phyloP scores from a whole-genome alignment of 2,329 filamentous ascomycete species.

The Xylariaceae sp. region DNA sequence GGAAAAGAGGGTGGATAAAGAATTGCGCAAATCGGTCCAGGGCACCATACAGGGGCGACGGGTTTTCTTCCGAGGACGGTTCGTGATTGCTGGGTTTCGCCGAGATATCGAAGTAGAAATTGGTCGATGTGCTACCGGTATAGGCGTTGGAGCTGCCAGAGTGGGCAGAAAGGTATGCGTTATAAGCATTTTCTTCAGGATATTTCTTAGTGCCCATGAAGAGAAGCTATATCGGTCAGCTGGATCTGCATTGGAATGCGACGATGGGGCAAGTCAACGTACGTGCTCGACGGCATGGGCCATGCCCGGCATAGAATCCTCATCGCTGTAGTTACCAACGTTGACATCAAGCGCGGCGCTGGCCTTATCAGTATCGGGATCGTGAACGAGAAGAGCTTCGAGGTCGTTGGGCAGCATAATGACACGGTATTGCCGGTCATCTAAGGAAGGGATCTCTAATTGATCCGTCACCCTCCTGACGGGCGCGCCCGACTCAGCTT shows the following conservation, averaged over 20 bases:
- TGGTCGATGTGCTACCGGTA: conserved; percentile 87
- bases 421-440: conserved; percentile 83
- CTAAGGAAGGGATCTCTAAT: conserved; percentile 39
- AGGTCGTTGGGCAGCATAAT: conserved; percentile 80
- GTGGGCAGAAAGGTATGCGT: conserved; percentile 82
- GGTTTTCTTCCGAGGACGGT: conserved; percentile 50
- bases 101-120: conserved; percentile 95
- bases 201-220: conserved; percentile 99
- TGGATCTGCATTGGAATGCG: not conserved
- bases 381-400: conserved; percentile 87
- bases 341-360: conserved; percentile 93
- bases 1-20: conserved; percentile 82
- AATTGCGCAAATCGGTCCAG: conserved; percentile 92
- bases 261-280: conserved; percentile 24
- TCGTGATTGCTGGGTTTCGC: conserved; percentile 64
- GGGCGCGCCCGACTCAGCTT: conserved; percentile 24
- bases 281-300: conserved; percentile 93
- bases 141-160: conserved; percentile 94
- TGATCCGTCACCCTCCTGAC: conserved; percentile 35
- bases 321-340: conserved; percentile 92
- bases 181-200: conserved; percentile 91
- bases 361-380: conserved; percentile 92
- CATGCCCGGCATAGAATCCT: conserved; percentile 85
- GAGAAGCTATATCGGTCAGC: conserved; percentile 51
- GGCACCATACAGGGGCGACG: conserved; percentile 66